These are phyloP conservation scores for Hirsutella thompsonii DNA, from an alignment of 2,329 filamentous ascomycete species.

Conservation along the genomic window DNA sequence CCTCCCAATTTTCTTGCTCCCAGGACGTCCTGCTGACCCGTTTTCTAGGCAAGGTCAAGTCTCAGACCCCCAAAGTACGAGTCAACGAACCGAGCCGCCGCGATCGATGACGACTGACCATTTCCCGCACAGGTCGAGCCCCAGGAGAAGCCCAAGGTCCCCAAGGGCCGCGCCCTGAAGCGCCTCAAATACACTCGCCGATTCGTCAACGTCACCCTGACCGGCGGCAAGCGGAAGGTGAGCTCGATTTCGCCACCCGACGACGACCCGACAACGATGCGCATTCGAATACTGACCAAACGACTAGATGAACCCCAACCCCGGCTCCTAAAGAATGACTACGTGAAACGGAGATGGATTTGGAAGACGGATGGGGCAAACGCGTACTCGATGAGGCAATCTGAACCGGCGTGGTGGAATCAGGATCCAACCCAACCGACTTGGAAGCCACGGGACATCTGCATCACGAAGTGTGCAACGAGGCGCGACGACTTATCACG, in stretches of 20 bases:
- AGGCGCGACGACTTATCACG: constrained; percentile 24
- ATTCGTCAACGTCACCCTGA: constrained; percentile 96
- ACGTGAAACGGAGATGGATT: constrained; percentile 13
- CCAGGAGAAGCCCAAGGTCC: constrained; percentile 92
- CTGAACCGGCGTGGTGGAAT: constrained; percentile 19
- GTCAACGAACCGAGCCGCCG: constrained; percentile 7
- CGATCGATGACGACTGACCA: constrained; percentile 19
- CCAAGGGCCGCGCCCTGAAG: constrained; percentile 97
- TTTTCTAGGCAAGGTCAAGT: constrained; percentile 93
- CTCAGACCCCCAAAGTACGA: constrained; percentile 81
- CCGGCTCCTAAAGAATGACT: constrained; percentile 44
- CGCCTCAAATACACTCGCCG: constrained; percentile 90
- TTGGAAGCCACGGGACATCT: constrained; percentile 19
- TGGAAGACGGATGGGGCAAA: constrained; percentile 16
- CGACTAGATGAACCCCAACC: constrained; percentile 74
- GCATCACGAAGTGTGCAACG: constrained; percentile 19
- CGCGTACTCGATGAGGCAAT: constrained; percentile 13
- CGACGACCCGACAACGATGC: neutral
- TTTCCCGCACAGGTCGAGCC: constrained; percentile 53
- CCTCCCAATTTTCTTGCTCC: neutral
- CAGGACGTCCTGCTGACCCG: constrained; percentile 19
- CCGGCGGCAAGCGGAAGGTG: constrained; percentile 97
- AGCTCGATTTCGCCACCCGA: constrained; percentile 12
- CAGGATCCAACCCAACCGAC: constrained; percentile 23
- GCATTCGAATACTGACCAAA: constrained; percentile 11